Conservation (phyloP, 2,329 filamentous ascomycete species). For the Helotiales sp. region DNA sequence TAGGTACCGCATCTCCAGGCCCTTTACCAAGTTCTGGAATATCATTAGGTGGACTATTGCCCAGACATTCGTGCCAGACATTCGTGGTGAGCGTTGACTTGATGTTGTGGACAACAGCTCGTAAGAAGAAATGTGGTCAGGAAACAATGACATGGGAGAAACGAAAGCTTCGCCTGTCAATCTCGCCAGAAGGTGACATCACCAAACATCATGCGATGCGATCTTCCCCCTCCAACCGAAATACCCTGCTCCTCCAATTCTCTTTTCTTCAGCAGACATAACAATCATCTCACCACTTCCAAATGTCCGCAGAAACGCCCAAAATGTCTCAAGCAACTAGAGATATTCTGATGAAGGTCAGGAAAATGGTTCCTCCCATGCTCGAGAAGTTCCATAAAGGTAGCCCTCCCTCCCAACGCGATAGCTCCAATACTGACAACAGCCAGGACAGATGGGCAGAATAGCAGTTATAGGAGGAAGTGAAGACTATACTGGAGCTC, state of each 20-base stretch:
- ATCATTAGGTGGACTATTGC: no score
- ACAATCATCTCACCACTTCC: neutral
- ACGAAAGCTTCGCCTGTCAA: neutral
- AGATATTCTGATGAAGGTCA: conserved; percentile 76
- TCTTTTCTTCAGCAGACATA: neutral
- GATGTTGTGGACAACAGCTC: no score
- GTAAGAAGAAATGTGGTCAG: no score
- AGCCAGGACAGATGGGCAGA: conserved; percentile 76
- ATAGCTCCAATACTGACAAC: conserved; percentile 1
- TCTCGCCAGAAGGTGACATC: neutral
- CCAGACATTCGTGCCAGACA: no score
- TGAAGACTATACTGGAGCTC: conserved; percentile 94
- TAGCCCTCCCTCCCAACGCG: conserved; percentile 35
- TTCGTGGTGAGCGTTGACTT: no score
- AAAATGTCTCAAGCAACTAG: conserved; percentile 70
- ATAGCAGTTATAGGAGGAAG: conserved; percentile 94
- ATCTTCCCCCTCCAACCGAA: no score
- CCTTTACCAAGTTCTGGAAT: no score
- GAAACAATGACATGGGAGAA: no score
- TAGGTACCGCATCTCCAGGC: no score
- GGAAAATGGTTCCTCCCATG: conserved; percentile 92
- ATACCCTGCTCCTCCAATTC: no score
- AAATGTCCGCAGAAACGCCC: conserved; percentile 33
- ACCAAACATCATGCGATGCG: neutral
- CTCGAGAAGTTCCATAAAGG: conserved; percentile 96